Base-by-base conservation (phyloP, 2,329 filamentous ascomycete genomes). In the Penicillium sp. region DNA sequence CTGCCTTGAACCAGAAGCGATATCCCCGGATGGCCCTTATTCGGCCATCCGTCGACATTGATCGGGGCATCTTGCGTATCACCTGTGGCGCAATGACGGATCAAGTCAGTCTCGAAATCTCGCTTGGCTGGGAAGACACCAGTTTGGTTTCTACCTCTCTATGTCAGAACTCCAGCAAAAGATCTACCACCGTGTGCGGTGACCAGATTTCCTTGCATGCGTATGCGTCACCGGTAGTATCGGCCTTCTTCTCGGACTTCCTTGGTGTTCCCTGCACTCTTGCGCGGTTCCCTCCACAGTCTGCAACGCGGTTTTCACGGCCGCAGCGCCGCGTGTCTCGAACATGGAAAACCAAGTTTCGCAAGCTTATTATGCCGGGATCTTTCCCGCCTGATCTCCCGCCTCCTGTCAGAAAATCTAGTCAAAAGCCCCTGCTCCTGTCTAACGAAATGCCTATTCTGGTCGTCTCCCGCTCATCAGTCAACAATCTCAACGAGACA, bases 391-490 rank as follows among this genome's bases (percentile, higher is more conserved):
- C 55, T 51, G 62, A 64, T 46, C 44, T 57, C n/a, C 50, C 19
- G 27, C 70, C 74, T 1, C 75, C 75, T 13, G 78, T 75, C 74
- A 76, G 17, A 72, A 81, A 55, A 7, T 14, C 31, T 18, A 34
- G 40, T 54, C 47, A 43, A 11, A 56, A 51, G 31, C 59, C 81
- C 3, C 89, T 97, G 21, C 70, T 93, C 0, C 72, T 98, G 3
- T 86, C 90, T 16, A 98, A 98, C 61, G 93, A 97, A 65, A 94
- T 88, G 37, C 91, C 93, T 0, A 94, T 98, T 30, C 76, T 98
- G 1, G 79, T 87, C 32, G 83, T 97, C 40, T 88, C 87, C 14
- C 77, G 80, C 38, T 81, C 86, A 7, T 96, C 89, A 52, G 77
- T 97, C 33, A 81, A 87, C 32, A 77, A 76, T 2, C 69, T 97